These are phyloP conservation scores for Penicillium fimorum DNA, from an alignment of 495 filamentous ascomycete species.

Conservation along the genomic window DNA sequence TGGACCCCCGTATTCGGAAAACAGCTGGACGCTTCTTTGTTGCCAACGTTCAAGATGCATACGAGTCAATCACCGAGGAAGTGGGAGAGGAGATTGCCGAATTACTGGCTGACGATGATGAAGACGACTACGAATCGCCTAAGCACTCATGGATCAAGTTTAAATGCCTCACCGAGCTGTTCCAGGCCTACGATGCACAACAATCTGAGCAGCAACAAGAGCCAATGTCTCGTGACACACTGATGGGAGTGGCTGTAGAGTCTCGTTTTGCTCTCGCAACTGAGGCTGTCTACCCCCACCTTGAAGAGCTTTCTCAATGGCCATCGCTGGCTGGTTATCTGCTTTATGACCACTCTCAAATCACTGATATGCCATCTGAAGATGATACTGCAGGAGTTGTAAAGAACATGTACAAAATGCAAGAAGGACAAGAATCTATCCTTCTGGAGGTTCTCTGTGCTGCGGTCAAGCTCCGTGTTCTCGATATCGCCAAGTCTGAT, in stretches of 20 bases:
- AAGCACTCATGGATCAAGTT: conserved; percentile 83
- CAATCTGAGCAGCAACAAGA: conserved; percentile 47
- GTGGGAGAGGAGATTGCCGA: conserved; percentile 81
- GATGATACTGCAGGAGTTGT: conserved; percentile 55
- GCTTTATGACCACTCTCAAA: conserved; percentile 80
- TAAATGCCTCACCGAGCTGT: conserved; percentile 81
- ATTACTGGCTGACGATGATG: conserved; percentile 55
- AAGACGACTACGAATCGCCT: conserved; percentile 72
- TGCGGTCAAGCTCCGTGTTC: conserved; percentile 65
- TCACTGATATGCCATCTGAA: conserved; percentile 46
- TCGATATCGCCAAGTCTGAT: conserved; percentile 56
- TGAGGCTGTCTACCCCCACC: conserved; percentile 76
- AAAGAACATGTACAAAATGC: conserved; percentile 65
- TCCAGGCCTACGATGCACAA: conserved; percentile 71
- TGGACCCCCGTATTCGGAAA: conserved; percentile 77
- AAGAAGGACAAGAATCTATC: conserved; percentile 75
- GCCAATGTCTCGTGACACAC: conserved; percentile 31
- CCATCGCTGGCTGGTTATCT: conserved; percentile 85
- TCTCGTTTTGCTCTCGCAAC: conserved; percentile 84
- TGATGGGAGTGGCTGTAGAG: conserved; percentile 53
- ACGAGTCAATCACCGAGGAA: conserved; percentile 77
- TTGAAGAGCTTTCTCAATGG: conserved; percentile 80
- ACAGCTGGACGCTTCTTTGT: conserved; percentile 88
- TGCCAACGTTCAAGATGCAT: conserved; percentile 77
- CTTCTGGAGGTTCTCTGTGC: conserved; percentile 84